Evolutionary conservation across 352 stramenopile genomes (phyloP).

Genomic region (Phytophthora europaea): DNA sequence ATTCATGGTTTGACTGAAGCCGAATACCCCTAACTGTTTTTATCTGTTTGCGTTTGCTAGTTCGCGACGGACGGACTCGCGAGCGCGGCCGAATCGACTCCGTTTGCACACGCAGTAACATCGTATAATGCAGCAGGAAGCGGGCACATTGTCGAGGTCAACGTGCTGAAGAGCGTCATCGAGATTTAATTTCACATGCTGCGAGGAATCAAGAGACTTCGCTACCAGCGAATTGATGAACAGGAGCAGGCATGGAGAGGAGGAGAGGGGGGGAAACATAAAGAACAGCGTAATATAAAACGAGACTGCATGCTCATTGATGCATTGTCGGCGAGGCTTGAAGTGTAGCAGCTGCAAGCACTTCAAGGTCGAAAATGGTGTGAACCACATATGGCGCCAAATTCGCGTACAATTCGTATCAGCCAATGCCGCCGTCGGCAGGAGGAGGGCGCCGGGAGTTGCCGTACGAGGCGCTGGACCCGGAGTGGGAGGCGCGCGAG

Average conservation of each 20-base stretch:
- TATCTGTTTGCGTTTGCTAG: constrained; percentile 33
- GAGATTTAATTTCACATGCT: constrained; percentile 19
- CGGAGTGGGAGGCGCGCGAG: constrained; percentile 65
- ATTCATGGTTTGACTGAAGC: neutral
- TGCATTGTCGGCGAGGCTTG: neutral
- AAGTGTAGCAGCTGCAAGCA: neutral
- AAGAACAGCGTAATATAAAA: constrained; percentile 1
- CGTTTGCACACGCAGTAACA: constrained; percentile 65
- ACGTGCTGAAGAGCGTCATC: constrained; percentile 26
- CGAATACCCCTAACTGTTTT: neutral
- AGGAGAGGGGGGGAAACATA: neutral
- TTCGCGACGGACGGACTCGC: constrained; percentile 58
- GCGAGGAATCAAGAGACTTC: neutral
- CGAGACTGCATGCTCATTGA: neutral
- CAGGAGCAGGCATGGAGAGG: neutral
- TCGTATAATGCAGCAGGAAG: constrained; percentile 46
- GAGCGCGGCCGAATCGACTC: constrained; percentile 52
- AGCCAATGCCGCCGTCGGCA: constrained; percentile 7
- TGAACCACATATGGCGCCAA: constrained; percentile 3
- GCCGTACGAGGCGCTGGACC: constrained; percentile 68
- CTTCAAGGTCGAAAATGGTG: neutral
- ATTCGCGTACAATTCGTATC: neutral
- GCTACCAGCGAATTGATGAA: neutral
- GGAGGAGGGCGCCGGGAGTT: constrained; percentile 37
- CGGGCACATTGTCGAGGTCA: constrained; percentile 25